phyloP scores from a whole-genome alignment of 805 yeast species.

The Kodamaea nitidulidarum region DNA sequence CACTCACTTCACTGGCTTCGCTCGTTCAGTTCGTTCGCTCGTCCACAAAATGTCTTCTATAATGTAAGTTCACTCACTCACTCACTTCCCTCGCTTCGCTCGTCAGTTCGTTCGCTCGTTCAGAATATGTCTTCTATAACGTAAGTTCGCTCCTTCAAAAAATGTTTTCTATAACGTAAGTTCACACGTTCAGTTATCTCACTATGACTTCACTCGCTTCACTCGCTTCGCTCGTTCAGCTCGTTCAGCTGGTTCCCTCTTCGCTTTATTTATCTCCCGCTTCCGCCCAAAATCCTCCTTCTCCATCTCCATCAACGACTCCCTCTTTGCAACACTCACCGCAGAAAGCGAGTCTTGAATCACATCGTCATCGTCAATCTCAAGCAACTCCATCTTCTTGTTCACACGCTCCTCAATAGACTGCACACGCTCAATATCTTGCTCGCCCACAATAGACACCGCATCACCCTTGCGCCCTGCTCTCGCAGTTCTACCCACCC shows the following conservation, averaged over 20 bases:
- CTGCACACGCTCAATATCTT: constrained; percentile 75
- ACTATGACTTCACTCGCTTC: neutral
- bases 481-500: constrained; percentile 99
- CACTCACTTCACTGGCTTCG: too few relatives aligned
- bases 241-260: too few relatives aligned
- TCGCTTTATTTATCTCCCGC: constrained; percentile 47
- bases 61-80: too few relatives aligned
- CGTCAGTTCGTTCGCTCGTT: too few relatives aligned
- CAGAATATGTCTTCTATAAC: too few relatives aligned
- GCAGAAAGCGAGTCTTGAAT: constrained; percentile 66
- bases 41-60: too few relatives aligned
- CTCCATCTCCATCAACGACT: constrained; percentile 91
- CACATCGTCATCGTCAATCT: constrained; percentile 67
- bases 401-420: constrained; percentile 85
- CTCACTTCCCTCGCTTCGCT: too few relatives aligned
- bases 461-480: constrained; percentile 90
- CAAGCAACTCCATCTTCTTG: constrained; percentile 73
- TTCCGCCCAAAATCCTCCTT: constrained; percentile 82
- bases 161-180: too few relatives aligned
- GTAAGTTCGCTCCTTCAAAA: too few relatives aligned
- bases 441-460: constrained; percentile 76
- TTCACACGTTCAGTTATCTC: too few relatives aligned
- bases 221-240: too few relatives aligned
- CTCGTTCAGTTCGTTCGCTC: too few relatives aligned
- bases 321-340: constrained; percentile 81